phyloP scores from a whole-genome alignment of 345 rosid genomes.

The Populus ilicifolia region DNA sequence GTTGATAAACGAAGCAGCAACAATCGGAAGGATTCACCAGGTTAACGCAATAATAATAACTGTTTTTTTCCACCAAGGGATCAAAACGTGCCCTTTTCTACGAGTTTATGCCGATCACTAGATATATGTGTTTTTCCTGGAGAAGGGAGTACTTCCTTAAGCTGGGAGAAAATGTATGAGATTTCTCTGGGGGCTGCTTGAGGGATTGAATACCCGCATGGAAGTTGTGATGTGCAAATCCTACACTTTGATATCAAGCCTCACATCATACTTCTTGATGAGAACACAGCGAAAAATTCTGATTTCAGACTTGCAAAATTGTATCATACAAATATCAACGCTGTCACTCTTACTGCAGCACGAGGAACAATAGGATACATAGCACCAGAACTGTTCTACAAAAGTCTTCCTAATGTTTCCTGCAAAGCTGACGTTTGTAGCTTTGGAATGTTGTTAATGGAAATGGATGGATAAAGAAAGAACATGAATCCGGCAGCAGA shows the following conservation, averaged over 20 bases:
- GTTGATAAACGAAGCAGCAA: too few relatives aligned
- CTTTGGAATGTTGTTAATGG: constrained; percentile 19
- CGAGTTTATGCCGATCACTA: constrained; percentile 11
- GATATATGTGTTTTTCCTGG: neutral
- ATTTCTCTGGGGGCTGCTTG: constrained; percentile 8
- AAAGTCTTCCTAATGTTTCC: constrained; percentile 8
- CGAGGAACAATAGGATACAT: too few relatives aligned
- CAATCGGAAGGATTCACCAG: too few relatives aligned
- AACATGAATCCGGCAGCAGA: neutral
- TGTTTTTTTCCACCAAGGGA: neutral
- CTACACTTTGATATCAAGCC: neutral
- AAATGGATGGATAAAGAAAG: constrained; percentile 10
- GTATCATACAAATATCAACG: neutral
- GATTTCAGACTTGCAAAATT: neutral
- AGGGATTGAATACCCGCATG: constrained; percentile 8
- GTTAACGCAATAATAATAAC: neutral
- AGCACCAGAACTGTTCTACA: constrained; percentile 3
- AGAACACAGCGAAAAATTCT: neutral
- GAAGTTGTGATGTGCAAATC: constrained; percentile 16
- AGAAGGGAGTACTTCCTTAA: neutral
- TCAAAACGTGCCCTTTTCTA: constrained; percentile 3
- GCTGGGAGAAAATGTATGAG: constrained; percentile 6
- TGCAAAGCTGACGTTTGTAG: constrained; percentile 22
- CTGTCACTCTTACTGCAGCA: neutral
- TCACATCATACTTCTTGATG: neutral